Percentiles rank a stretch among this genome's conserved stretches.
Evolutionary conservation across 1,284 basidiomycete genomes (phyloP).

Genomic region (Cryptococcus sp.): DNA sequence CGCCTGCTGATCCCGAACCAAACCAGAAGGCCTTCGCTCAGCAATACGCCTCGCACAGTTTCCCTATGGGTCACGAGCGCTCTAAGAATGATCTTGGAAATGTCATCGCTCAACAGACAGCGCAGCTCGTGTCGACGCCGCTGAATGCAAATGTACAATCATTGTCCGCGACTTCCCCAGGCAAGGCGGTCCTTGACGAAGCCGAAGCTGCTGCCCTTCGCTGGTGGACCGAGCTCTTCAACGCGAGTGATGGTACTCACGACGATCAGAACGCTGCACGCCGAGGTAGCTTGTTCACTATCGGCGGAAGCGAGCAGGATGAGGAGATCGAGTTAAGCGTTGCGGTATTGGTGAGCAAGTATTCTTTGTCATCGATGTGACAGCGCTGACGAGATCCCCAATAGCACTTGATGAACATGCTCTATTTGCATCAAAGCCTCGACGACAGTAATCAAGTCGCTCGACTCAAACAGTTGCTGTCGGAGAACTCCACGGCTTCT

Average conservation of each 20-base stretch:
- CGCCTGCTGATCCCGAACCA: conserved; percentile 11
- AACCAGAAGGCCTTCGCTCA: conserved; percentile 27
- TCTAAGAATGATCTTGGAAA: conserved; percentile 13
- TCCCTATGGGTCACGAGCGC: conserved; percentile 8
- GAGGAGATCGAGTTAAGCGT: conserved; percentile 47
- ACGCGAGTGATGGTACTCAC: conserved; percentile 12
- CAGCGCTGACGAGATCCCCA: too few species aligned
- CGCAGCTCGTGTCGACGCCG: conserved; percentile 25
- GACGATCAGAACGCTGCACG: conserved; percentile 9
- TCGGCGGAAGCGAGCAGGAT: conserved; percentile 35
- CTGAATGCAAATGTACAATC: conserved; percentile 4
- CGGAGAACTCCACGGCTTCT: conserved; percentile 77
- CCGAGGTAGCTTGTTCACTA: conserved; percentile 26
- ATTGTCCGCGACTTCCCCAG: conserved; percentile 14
- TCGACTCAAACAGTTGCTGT: conserved; percentile 73
- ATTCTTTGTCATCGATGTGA: too few species aligned
- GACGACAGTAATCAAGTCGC: conserved; percentile 71
- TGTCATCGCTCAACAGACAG: conserved; percentile 31
- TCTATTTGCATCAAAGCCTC: conserved; percentile 71
- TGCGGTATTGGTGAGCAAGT: conserved; percentile 38
- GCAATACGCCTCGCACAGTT: conserved; percentile 12
- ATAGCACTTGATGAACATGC: conserved; percentile 84
- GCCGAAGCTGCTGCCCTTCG: conserved; percentile 26
- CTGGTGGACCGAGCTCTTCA: conserved; percentile 49
- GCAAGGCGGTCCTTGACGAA: conserved; percentile 23